Evolutionary conservation across 441 rosid genomes (phyloP), one percentile per base, ranked within the genome.

Genomic region (Breynia disticha): DNA sequence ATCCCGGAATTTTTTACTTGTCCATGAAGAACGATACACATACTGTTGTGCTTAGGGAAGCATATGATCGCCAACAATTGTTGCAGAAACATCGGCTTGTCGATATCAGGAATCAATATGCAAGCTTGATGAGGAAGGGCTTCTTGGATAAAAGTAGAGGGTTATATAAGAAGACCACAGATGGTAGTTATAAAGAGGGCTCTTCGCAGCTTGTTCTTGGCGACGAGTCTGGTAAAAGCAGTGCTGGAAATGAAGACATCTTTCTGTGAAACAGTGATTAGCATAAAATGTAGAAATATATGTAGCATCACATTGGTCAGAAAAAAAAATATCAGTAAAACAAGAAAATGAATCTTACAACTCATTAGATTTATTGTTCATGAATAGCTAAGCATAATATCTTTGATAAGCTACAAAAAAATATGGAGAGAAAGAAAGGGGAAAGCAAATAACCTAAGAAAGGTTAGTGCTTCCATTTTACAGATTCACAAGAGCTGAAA

Each of bases 1-100:
- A 85, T 55, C 95, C 96, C 1, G 87, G 90, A 47, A 84, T 90
- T 20, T 90, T 90, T 67, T 83, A 90, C 70, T 77, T 84, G 46
- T 84, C 95, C 14, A 70, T 21, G 69, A 82, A 79, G 63, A 59
- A 73, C 28, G 79, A 76, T 62, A 50, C 90, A 11, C 90, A 84
- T 68, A 84, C 87, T 24, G 77, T 90, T 55, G 73, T 86, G 41
- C 95, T 90, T 18, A 68, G 87, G 65, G 95, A 86, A 73, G 89
- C 84, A 11, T 90, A 82, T 42, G 80, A 84, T 42, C 64, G 72
- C 47, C 70, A 58, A 22, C 54, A 55, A 55, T 87, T 84, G 12
- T 18, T 75, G 64, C 70, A 71, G 41, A 78, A 70, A 28, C 84
- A 84, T 41, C 97, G 89, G 24, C 72, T 82, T 3, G 74, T 76